Conservation (phyloP, 2,329 filamentous ascomycete species). For the Neodidymelliopsis sp. region DNA sequence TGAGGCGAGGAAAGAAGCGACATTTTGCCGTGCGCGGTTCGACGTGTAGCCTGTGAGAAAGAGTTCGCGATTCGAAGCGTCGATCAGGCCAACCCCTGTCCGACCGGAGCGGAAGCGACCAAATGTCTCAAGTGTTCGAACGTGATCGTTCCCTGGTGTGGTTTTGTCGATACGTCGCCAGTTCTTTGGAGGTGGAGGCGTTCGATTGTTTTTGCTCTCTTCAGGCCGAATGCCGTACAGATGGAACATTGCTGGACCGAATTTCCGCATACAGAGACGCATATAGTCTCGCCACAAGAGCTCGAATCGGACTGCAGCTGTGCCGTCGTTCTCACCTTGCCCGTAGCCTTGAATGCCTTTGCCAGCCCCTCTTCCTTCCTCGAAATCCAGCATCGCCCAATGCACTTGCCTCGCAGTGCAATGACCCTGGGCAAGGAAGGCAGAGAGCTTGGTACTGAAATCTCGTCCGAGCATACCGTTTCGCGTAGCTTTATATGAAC, state of each 20-base stretch:
- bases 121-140: slow-evolving; percentile 54
- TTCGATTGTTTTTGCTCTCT: slow-evolving; percentile 26
- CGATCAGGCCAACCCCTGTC: slow-evolving; percentile 79
- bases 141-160: slow-evolving; percentile 53
- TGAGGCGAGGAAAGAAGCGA: slow-evolving; percentile 76
- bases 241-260: slow-evolving; percentile 69
- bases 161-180: slow-evolving; percentile 39
- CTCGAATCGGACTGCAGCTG: slow-evolving; percentile 73
- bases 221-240: slow-evolving; percentile 68
- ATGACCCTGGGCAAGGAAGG: slow-evolving; percentile 75
- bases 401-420: slow-evolving; percentile 78
- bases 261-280: slow-evolving; percentile 76
- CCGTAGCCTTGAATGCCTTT: slow-evolving; percentile 62
- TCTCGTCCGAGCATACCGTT: slow-evolving; percentile 75
- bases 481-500: slow-evolving; percentile 71
- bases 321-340: slow-evolving; percentile 75
- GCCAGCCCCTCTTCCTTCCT: slow-evolving; percentile 63
- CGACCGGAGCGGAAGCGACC: slow-evolving; percentile 69
- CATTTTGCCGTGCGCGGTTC: slow-evolving; percentile 78
- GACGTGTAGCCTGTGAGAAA: slow-evolving; percentile 79
- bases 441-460: slow-evolving; percentile 79
- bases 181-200: slow-evolving; percentile 51
- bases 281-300: slow-evolving; percentile 82
- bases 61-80: slow-evolving; percentile 78
- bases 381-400: slow-evolving; percentile 71